phyloP scores from a whole-genome alignment of 2,329 filamentous ascomycete genomes.

The Fusarium xylarioides region DNA sequence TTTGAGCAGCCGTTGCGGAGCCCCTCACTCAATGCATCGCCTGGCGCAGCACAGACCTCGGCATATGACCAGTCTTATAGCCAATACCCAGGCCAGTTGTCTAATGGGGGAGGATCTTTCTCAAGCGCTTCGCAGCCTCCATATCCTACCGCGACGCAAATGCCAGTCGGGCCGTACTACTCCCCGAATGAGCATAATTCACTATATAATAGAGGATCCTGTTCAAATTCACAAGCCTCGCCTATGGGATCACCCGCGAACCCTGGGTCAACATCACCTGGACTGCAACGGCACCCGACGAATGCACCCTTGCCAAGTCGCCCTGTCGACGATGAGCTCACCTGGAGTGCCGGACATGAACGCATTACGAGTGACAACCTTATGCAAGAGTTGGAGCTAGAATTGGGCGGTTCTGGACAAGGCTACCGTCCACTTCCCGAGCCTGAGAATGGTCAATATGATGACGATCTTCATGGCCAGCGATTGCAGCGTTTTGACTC shows the following conservation, averaged over 20 bases:
- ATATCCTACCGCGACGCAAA: conserved; percentile 62
- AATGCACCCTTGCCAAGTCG: conserved; percentile 67
- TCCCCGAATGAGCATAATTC: conserved; percentile 57
- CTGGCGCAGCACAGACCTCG: conserved; percentile 42
- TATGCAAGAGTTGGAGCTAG: conserved; percentile 67
- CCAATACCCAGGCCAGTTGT: conserved; percentile 50
- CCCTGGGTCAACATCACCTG: conserved; percentile 51
- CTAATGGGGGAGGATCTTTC: conserved; percentile 52
- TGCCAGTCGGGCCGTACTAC: conserved; percentile 63
- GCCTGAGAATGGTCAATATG: conserved; percentile 57
- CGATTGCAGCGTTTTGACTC: conserved; percentile 61
- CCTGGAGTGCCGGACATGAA: conserved; percentile 55
- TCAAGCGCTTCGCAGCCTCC: conserved; percentile 54
- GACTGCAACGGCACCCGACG: conserved; percentile 66
- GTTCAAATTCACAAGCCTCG: conserved; percentile 62
- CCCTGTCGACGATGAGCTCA: conserved; percentile 57
- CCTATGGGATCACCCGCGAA: conserved; percentile 56
- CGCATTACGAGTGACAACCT: conserved; percentile 60
- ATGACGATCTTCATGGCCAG: conserved; percentile 54
- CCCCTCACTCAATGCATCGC: conserved; percentile 44
- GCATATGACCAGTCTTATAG: conserved; percentile 52
- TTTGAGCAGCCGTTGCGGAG: conserved; percentile 56
- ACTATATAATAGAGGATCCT: conserved; percentile 55
- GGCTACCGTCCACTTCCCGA: conserved; percentile 50
- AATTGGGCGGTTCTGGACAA: conserved; percentile 52